Evolutionary conservation across 441 rosid species (phyloP).

Genomic region (Rhodomyrtus psidioides): DNA sequence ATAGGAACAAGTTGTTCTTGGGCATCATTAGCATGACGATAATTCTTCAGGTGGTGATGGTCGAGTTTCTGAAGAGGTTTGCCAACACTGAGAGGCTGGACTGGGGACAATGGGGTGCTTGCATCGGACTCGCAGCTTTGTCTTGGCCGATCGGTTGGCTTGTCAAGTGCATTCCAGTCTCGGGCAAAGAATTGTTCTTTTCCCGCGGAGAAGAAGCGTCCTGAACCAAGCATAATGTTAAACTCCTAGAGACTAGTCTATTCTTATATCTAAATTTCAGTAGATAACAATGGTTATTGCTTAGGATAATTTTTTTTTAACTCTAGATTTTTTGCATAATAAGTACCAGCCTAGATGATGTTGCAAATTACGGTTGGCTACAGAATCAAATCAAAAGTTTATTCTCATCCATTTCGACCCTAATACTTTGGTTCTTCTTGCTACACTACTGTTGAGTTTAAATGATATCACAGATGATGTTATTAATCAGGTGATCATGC

Average conservation of each 20-base stretch:
- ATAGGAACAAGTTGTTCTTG: slow-evolving; percentile 2
- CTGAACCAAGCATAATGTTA: background rate
- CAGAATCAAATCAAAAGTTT: background rate
- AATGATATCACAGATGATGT: background rate
- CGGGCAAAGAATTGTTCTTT: background rate
- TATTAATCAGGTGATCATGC: background rate
- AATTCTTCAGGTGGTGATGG: slow-evolving; percentile 2
- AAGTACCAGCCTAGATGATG: background rate
- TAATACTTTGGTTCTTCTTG: background rate
- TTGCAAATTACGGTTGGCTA: background rate
- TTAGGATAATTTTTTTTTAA: background rate
- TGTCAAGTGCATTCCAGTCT: background rate
- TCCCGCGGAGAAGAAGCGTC: background rate
- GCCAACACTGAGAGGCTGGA: slow-evolving; percentile 4
- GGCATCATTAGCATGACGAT: background rate
- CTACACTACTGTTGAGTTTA: background rate
- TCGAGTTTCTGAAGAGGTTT: background rate
- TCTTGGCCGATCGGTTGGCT: slow-evolving; percentile 2
- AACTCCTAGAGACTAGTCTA: background rate
- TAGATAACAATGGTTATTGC: background rate
- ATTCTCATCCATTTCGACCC: background rate
- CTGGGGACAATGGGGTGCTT: slow-evolving; percentile 5
- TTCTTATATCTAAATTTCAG: background rate
- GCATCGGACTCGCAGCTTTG: background rate
- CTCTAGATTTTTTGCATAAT: background rate